These are phyloP conservation scores for Fragaria vesca DNA, from an alignment of 306 rosid species.

Conservation along the genomic window DNA sequence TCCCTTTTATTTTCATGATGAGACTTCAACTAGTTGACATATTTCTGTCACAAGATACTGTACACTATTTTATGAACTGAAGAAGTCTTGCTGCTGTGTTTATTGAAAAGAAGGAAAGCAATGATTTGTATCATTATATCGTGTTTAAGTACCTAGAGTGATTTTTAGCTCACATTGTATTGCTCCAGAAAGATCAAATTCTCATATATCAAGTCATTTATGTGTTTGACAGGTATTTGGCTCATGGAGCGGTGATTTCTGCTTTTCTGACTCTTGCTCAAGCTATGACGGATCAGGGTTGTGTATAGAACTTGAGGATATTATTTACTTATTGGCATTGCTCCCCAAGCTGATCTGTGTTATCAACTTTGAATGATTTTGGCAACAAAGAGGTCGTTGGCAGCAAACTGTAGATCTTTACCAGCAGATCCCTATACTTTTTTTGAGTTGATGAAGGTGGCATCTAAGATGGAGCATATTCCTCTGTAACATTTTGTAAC, in stretches of 20 bases:
- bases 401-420: conserved; percentile 23
- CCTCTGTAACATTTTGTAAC: conserved; percentile 58
- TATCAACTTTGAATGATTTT: neutral
- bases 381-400: conserved; percentile 12
- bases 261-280: conserved; percentile 90
- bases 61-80: neutral
- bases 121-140: neutral
- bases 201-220: neutral
- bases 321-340: conserved; percentile 18
- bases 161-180: neutral
- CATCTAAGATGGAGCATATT: conserved; percentile 22
- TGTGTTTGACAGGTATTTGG: conserved; percentile 67
- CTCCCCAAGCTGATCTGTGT: conserved; percentile 26
- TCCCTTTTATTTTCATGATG: neutral
- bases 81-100: neutral
- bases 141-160: neutral
- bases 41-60: neutral
- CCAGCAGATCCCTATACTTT: neutral
- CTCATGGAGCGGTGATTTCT: conserved; percentile 87
- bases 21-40: neutral
- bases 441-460: conserved; percentile 10
- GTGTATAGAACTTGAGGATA: conserved; percentile 50
- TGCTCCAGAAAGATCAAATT: neutral
- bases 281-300: conserved; percentile 98
- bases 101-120: neutral